phyloP scores from a whole-genome alignment of 2,329 filamentous ascomycete genomes.

The Diplodia scrobiculata region DNA sequence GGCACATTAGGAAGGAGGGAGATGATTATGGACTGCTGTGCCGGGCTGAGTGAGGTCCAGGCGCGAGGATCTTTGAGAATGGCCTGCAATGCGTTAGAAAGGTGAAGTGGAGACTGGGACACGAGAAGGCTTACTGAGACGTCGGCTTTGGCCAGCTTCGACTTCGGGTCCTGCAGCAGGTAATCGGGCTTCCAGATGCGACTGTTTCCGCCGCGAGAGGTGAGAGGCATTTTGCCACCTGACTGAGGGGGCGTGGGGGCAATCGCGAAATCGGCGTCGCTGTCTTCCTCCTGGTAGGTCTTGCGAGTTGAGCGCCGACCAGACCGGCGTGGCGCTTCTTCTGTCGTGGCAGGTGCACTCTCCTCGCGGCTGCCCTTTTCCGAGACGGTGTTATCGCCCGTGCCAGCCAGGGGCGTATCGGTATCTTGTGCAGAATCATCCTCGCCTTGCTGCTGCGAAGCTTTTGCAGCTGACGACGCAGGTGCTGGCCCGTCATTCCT shows the following conservation, averaged over 20 bases:
- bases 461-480: neutral
- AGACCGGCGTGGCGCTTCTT: constrained; percentile 29
- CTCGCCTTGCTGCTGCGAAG: neutral
- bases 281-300: constrained; percentile 24
- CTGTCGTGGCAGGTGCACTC: constrained; percentile 26
- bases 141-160: constrained; percentile 40
- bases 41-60: constrained; percentile 24
- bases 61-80: constrained; percentile 28
- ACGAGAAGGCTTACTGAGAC: constrained; percentile 35
- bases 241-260: constrained; percentile 28
- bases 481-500: neutral
- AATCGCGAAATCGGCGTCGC: constrained; percentile 29
- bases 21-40: constrained; percentile 23
- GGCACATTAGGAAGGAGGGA: constrained; percentile 6
- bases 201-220: neutral
- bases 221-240: neutral
- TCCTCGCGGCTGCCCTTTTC: constrained; percentile 29
- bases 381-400: too few relatives aligned
- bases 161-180: constrained; percentile 40
- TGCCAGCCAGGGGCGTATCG: neutral
- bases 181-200: constrained; percentile 37
- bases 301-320: constrained; percentile 10
- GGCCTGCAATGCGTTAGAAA: constrained; percentile 1
- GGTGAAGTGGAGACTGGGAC: neutral
- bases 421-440: too few relatives aligned